Evolutionary conservation across 2,329 filamentous ascomycete species (phyloP), one percentile per base, ranked within the genome.

Genomic region (Ophiostoma angusticollis): DNA sequence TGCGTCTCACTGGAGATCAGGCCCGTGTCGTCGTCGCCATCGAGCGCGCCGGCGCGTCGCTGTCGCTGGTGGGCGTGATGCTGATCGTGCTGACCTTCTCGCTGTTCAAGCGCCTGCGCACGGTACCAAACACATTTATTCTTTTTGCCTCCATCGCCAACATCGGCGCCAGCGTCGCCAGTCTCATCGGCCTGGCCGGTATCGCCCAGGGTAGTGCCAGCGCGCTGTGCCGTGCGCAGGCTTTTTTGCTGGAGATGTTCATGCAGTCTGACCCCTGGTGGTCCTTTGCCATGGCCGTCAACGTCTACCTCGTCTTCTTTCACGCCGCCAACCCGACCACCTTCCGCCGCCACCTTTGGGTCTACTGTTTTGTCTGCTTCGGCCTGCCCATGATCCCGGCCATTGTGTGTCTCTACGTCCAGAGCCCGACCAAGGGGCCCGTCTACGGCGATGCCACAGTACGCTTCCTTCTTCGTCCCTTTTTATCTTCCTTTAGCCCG

Each of bases 281-380:
- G 81, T 82, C 80, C 0, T 71, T 86, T 39, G 80, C 80, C 46
- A 89, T 91, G 83, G 81, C 83, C 3, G 66, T 80, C 52, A 91
- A 89, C 51, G 83, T 89, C 45, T 83, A 80, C 50, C 67, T 87
- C 37, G 72, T 76, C 42, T 76, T 76, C 54, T 76, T 74, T 57
- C 68, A 68, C 47, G 63, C 68, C n/a, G 65, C 67, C 34, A 72
- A 64, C 33, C 70, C 72, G 1, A 78, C 78, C 7, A 77, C 80
- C 37, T 85, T 86, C 51, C 68, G 72, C n/a, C 70, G 70, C 33
- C 81, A 81, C 54, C 71, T 79, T 51, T 83, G 78, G 68, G 66
- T 76, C 35, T 89, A 89, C 54, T 67, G 78, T 27, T 37, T 77
- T 2, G 59, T 77, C 33, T 84, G 80, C 54, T 91, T 86, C 42